Conservation (phyloP, 192 early-diverging fungal species). For the Lunasporangiospora selenospora region DNA sequence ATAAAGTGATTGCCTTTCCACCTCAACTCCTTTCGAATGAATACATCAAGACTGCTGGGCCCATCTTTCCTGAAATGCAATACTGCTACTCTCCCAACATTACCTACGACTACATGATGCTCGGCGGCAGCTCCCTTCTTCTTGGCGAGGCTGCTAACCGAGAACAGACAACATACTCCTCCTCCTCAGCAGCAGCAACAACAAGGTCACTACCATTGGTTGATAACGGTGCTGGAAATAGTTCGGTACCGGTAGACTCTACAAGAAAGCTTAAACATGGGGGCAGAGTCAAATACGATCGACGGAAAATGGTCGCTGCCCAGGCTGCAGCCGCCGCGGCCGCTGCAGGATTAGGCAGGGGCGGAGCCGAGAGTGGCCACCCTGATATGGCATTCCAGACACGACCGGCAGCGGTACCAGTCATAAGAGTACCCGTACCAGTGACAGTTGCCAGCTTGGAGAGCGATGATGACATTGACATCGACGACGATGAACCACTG, state of each 20-base stretch:
- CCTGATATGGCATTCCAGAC: conserved; percentile 14
- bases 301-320: conserved; percentile 52
- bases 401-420: conserved; percentile 30
- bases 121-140: conserved; percentile 20
- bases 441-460: conserved; percentile 50
- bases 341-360: conserved; percentile 49
- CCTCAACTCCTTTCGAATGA: conserved; percentile 62
- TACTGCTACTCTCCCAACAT: conserved; percentile 63
- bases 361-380: conserved; percentile 24
- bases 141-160: no score
- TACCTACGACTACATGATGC: conserved; percentile 39
- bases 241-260: background rate
- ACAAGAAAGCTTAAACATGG: conserved; percentile 16
- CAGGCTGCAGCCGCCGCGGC: conserved; percentile 56
- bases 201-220: conserved; percentile 6
- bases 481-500: conserved; percentile 67
- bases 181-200: conserved; percentile 8
- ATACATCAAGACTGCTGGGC: conserved; percentile 64
- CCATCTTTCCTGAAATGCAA: conserved; percentile 65
- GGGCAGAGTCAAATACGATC: conserved; percentile 33
- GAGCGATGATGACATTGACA: conserved; percentile 68
- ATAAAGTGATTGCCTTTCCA: conserved; percentile 76
- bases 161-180: no score
- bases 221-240: background rate
- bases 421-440: conserved; percentile 28